Conservation (phyloP, 176 grass and related monocot genomes). For the Themeda triandra region DNA sequence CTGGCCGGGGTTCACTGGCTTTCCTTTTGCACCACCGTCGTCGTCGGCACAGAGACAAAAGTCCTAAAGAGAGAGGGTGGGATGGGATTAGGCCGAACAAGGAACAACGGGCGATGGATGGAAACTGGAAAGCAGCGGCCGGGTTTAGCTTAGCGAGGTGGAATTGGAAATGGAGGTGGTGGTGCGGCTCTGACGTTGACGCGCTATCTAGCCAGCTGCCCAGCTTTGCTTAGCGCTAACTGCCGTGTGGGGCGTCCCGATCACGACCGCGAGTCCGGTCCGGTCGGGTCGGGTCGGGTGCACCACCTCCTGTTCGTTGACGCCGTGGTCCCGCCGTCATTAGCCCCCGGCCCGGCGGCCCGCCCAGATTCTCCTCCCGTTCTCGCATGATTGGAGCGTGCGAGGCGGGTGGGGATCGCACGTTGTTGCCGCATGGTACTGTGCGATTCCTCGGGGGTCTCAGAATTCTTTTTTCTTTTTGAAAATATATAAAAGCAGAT, state of each 20-base stretch:
- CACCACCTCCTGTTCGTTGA: neutral
- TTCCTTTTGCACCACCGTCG: neutral
- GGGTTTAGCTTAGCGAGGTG: neutral
- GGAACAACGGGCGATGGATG: neutral
- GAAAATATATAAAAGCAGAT: too few relatives aligned
- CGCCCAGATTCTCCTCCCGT: neutral
- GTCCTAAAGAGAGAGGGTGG: neutral
- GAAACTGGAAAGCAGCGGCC: neutral
- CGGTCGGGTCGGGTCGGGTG: neutral
- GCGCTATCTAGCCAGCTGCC: neutral
- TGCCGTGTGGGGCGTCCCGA: neutral
- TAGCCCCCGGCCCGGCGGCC: too few relatives aligned
- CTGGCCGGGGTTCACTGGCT: neutral
- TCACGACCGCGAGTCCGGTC: too few relatives aligned
- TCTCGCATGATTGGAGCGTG: neutral
- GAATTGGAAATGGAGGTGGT: neutral
- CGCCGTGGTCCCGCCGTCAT: too few relatives aligned
- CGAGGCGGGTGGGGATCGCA: too few relatives aligned
- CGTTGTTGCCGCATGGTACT: too few relatives aligned
- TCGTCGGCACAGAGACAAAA: neutral
- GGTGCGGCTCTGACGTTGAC: constrained; percentile 5
- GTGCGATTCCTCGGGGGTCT: too few relatives aligned
- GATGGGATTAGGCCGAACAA: constrained; percentile 3
- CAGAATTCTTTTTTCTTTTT: too few relatives aligned
- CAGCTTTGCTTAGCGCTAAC: neutral